These are phyloP conservation scores for Ophiostoma sp. DNA, from an alignment of 2,329 filamentous ascomycete genomes.

Conservation along the genomic window DNA sequence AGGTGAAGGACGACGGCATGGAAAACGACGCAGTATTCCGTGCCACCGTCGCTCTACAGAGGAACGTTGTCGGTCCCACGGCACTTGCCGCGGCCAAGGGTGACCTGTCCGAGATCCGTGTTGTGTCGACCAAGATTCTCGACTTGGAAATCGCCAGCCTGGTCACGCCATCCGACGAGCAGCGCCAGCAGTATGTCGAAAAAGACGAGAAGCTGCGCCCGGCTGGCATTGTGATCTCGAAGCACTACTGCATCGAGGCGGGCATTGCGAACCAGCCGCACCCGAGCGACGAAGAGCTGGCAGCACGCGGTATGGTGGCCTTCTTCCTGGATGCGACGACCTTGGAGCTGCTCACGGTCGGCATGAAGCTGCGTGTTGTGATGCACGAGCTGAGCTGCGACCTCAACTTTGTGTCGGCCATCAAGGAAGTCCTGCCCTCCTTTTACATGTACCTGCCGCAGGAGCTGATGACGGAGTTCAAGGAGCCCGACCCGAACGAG, in stretches of 20 bases:
- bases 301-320: constrained; percentile 29
- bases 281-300: constrained; percentile 31
- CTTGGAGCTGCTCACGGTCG: constrained; percentile 50
- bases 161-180: constrained; percentile 39
- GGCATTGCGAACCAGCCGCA: constrained; percentile 41
- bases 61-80: constrained; percentile 30
- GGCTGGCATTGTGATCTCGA: constrained; percentile 43
- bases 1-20: constrained; percentile 30
- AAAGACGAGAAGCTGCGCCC: constrained; percentile 33
- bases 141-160: constrained; percentile 58
- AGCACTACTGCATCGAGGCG: constrained; percentile 43
- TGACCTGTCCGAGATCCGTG: constrained; percentile 33
- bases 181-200: constrained; percentile 40
- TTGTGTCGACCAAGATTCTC: constrained; percentile 45
- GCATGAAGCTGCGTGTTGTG: constrained; percentile 56
- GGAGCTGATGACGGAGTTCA: constrained; percentile 63
- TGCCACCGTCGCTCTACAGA: constrained; percentile 40
- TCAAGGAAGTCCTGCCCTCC: constrained; percentile 51
- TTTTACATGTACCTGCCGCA: constrained; percentile 64
- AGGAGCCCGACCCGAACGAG: constrained; percentile 45
- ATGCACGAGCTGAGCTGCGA: constrained; percentile 55
- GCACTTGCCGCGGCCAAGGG: constrained; percentile 30
- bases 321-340: constrained; percentile 64
- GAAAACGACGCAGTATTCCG: constrained; percentile 42
- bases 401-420: constrained; percentile 57